A percentile compares a stretch with the other conserved stretches of the same genome.
phyloP scores from a whole-genome alignment of 73 alveolate genomes.

The Uronychia binucleata region DNA sequence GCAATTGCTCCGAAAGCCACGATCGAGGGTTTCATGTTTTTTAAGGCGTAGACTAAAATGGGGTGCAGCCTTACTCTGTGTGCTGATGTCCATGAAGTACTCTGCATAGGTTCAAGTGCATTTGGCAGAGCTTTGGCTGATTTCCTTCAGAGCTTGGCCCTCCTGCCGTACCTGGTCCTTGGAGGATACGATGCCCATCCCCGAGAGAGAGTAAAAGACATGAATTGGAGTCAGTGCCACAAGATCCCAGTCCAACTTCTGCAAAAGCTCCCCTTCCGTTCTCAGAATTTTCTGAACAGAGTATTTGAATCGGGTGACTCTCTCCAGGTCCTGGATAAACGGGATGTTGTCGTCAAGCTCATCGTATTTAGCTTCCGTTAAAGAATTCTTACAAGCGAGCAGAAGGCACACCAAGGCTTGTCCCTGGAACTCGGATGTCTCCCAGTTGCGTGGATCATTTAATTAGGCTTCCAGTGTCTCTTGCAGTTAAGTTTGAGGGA shows the following conservation, averaged over 20 bases:
- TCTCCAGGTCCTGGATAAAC: conserved; percentile 28
- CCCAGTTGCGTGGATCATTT: neutral
- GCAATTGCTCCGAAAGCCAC: conserved; percentile 13
- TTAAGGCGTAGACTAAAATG: conserved; percentile 3
- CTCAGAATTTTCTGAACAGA: conserved; percentile 7
- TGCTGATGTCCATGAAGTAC: conserved; percentile 14
- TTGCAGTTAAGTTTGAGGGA: neutral
- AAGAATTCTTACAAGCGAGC: neutral
- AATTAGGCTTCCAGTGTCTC: neutral
- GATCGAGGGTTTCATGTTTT: neutral
- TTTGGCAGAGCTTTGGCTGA: neutral
- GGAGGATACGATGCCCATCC: conserved; percentile 12
- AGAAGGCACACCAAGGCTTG: conserved; percentile 11
- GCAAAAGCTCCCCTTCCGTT: neutral
- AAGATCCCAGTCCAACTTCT: conserved; percentile 13
- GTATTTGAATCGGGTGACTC: conserved; percentile 11
- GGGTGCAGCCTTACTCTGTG: conserved; percentile 6
- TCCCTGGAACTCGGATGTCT: neutral
- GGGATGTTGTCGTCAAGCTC: conserved; percentile 66
- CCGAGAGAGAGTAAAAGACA: conserved; percentile 11
- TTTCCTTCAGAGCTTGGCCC: neutral
- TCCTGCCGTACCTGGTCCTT: neutral
- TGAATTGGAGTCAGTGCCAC: conserved; percentile 11
- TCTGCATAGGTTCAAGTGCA: conserved; percentile 13
- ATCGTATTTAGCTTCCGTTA: conserved; percentile 43